A percentile compares a stretch with the other conserved stretches of the same genome.
Conservation (phyloP, 2,329 filamentous ascomycete species). For the Arthrinium puccinioides region DNA sequence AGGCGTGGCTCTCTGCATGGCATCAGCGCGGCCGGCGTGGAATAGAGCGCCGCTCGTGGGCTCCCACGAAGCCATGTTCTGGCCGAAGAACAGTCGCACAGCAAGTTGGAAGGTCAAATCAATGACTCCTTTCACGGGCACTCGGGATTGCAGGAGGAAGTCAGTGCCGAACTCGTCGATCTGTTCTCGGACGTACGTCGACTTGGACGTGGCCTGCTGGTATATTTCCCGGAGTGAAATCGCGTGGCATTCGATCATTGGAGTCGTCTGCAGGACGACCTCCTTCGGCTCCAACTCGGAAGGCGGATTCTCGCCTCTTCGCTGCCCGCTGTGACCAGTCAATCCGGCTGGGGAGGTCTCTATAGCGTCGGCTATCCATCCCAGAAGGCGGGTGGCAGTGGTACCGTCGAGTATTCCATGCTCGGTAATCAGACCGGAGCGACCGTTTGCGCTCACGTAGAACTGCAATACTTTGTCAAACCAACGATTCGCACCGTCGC, state of each 20-base stretch:
- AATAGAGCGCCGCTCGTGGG: constrained; percentile 1
- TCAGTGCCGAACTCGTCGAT: constrained; percentile 5
- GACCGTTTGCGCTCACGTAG: constrained; percentile 7
- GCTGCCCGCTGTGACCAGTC: too few relatives aligned
- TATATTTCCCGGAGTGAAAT: background rate
- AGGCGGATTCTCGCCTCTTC: too few relatives aligned
- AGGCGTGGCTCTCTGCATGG: constrained; percentile 5
- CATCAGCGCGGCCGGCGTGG: constrained; percentile 3
- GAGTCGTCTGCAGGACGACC: background rate
- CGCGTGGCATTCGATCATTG: constrained; percentile 1
- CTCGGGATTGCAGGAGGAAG: constrained; percentile 3
- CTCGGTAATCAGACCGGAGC: constrained; percentile 6
- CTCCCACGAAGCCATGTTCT: constrained; percentile 5
- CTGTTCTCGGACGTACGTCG: constrained; percentile 4
- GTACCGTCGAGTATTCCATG: constrained; percentile 7
- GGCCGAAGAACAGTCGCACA: constrained; percentile 5
- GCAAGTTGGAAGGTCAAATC: constrained; percentile 6
- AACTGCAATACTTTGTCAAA: constrained; percentile 8
- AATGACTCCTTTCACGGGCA: constrained; percentile 5
- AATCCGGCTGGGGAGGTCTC: background rate
- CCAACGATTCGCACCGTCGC: constrained; percentile 8
- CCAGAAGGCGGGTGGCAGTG: constrained; percentile 2
- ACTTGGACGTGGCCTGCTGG: background rate
- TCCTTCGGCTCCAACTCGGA: constrained; percentile 2
- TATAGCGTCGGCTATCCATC: constrained; percentile 1